Base-by-base conservation (phyloP, 2,329 filamentous ascomycete genomes). In the Colletotrichum chrysophilum region DNA sequence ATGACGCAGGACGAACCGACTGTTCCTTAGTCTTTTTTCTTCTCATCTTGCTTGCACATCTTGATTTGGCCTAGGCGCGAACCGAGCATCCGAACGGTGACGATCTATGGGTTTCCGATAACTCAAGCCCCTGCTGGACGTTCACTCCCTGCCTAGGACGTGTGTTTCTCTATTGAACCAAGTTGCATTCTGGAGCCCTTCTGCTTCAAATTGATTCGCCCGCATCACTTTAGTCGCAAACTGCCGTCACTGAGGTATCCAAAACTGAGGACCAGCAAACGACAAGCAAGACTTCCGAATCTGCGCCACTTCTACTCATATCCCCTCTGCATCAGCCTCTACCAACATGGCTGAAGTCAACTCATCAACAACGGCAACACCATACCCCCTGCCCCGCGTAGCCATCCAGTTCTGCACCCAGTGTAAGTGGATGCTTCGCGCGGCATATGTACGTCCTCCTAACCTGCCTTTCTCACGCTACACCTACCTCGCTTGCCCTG, bases 351-450 rank as follows among this genome's bases (percentile, higher is more conserved):
- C 73, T 52, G 73, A 69, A 21, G 43, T 34, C 8, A 21, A 16
- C 36, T 1, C 58, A 13, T 38, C 64, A 18, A 30, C 32, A 14
- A 26, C 55, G 13, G 21, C 72, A 18, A 21, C 71, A 2, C 66
- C 66, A 30, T 58, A 26, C 52, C 83, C 85, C 30, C 86, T 94
- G 13, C 96, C 96, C 5, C 92, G 95, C 61, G 89, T 98, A 69
- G 93, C 93, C n/a, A 98, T 98, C 81, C 92, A 94, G 79, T 98
- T 95, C 86, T 98, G 96, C 87, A 98, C 95, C 1, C 95, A 98
- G 86, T 98, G 96, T 85, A 94, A 95, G 86, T 98, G 96, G 95
- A 95, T 97, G 91, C 87, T 97, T 13, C 88, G 95, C 76, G 95
- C 95, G 43, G 94, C 95, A 79, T 98, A 97, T 85, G 95, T 96